Evolutionary conservation across 164 flowering plant genomes (phyloP).

Genomic region (Magnolia officinalis): DNA sequence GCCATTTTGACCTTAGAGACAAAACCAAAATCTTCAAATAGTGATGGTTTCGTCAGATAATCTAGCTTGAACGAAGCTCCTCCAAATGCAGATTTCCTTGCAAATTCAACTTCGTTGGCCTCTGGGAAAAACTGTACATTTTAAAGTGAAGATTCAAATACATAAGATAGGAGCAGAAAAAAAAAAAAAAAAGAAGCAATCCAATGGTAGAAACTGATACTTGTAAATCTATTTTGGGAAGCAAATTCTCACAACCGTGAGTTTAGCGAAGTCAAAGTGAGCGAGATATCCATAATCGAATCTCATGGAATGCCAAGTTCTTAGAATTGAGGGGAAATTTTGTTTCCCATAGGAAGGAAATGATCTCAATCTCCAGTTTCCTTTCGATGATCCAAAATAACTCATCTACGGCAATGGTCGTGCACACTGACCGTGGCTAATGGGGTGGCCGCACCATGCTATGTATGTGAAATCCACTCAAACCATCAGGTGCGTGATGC

Average conservation of each 20-base stretch:
- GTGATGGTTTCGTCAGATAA: conserved; percentile 88
- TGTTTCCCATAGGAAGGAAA: no score
- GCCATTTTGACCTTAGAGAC: conserved; percentile 71
- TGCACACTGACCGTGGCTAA: no score
- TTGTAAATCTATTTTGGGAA: background rate
- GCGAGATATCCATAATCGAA: background rate
- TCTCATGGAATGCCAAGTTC: no score
- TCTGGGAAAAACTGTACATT: conserved; percentile 86
- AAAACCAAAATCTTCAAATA: conserved; percentile 92
- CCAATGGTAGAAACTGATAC: background rate
- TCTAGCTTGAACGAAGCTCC: conserved; percentile 87
- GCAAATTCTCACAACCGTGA: background rate
- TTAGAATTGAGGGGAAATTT: no score
- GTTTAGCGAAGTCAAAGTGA: background rate
- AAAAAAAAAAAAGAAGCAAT: no score
- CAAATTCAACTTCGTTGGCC: conserved; percentile 86
- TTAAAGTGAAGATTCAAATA: background rate
- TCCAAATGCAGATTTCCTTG: conserved; percentile 67
- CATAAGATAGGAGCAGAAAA: background rate
- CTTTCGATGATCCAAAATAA: no score
- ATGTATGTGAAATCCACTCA: no score
- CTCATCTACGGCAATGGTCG: no score
- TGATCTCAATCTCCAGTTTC: no score
- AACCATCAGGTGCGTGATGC: no score
- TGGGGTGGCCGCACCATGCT: no score